Conservation (phyloP, 73 alveolate species). For the Uronychia setigera region DNA sequence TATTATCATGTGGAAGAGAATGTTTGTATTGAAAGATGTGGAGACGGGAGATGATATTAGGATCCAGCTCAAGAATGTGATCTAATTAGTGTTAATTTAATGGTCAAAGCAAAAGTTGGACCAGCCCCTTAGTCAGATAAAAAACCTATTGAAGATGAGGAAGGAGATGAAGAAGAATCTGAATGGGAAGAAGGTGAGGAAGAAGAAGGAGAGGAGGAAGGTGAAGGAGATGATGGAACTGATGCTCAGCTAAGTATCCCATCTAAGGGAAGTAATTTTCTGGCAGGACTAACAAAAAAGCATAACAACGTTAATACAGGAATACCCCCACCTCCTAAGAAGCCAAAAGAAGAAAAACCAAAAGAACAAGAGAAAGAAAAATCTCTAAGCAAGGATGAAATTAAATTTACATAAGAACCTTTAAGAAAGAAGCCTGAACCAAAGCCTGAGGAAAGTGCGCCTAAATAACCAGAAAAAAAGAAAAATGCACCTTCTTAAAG, state of each 20-base stretch:
- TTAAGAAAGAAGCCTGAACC: neutral
- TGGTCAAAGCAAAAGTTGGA: too few species aligned
- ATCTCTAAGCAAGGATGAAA: neutral
- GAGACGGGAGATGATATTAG: too few species aligned
- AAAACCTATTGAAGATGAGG: too few species aligned
- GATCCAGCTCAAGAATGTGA: too few species aligned
- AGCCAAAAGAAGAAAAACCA: constrained; percentile 5
- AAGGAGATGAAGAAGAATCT: too few species aligned
- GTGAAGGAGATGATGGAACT: neutral
- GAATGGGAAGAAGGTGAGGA: too few species aligned
- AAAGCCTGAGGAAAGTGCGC: neutral
- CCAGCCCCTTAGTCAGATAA: too few species aligned
- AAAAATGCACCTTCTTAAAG: neutral
- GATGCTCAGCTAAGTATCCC: neutral
- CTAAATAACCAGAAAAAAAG: constrained; percentile 2
- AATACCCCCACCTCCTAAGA: constrained; percentile 13
- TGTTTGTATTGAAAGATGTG: too few species aligned
- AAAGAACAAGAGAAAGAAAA: constrained; percentile 9
- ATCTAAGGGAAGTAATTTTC: neutral
- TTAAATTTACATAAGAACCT: neutral
- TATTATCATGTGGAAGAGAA: too few species aligned
- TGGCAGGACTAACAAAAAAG: neutral
- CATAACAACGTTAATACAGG: neutral
- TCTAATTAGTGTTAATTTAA: too few species aligned
- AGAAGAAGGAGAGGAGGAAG: neutral